Evolutionary conservation across 2,329 filamentous ascomycete genomes (phyloP), one percentile per base, ranked within the genome.

Genomic region (Fusarium proliferatum): DNA sequence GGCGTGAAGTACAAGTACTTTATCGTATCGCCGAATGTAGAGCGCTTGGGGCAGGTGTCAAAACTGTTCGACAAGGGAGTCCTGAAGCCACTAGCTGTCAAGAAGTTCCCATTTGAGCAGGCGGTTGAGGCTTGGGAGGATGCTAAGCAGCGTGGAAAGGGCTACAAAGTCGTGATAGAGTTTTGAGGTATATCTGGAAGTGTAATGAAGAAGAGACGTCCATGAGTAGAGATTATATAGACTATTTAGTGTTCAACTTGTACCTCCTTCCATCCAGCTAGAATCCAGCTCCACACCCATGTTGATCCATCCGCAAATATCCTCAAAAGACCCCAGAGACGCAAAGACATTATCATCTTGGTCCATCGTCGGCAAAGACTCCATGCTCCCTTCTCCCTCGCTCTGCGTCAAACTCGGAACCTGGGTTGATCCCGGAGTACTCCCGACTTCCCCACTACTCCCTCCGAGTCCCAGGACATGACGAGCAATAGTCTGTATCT

Each of bases 1-100:
- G 53, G 61, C 0, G 78, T 81, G 5, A 76, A 51, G 19, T 78
- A 77, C 45, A 61, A 74, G 1, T 79, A 82, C 21, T 83, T 83
- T 3, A 67, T 73, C 3, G 43, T 73, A 5, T 61, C 53, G 2
- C 46, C 71, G 1, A 67, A 71, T 10, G 33, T 41, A 0, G 12
- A 63, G 0, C 42, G 70, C 0, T n/a, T 73, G 7, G 13, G 17
- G 1, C n/a, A 71, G 21, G 39, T 48, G 5, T 41, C 48, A 0
- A 26, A 9, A 3, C 23, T 73, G 61, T 39, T 60, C 9, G 71
- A 73, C 3, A 12, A 21, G 0, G 71, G 70, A 0, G 12, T 39
- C 5, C 2, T 73, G 1, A 67, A 57, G 15, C 65, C 70, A 11
- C 38, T 73, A 8, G 48, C 26, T 3, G 65, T 73, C 0, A 70